Conservation (phyloP, 768 basidiomycete species). For the Mycena leptocephala region DNA sequence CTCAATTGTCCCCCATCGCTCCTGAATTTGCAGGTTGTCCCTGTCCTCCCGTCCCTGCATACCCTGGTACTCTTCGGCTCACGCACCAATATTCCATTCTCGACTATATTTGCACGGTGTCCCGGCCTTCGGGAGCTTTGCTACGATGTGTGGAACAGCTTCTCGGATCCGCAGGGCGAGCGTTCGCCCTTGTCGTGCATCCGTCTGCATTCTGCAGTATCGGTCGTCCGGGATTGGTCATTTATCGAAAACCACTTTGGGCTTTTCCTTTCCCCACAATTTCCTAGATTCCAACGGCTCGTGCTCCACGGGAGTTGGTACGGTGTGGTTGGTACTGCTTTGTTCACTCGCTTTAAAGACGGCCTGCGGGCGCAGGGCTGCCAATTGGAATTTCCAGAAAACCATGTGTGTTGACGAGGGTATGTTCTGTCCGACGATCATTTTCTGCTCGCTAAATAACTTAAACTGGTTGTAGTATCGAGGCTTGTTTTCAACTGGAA, state of each 20-base stretch:
- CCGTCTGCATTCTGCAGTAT: neutral
- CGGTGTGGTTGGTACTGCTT: neutral
- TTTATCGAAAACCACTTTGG: neutral
- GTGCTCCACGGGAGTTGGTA: neutral
- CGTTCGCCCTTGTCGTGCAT: neutral
- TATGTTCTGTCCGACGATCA: neutral
- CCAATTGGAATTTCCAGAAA: neutral
- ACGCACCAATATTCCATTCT: neutral
- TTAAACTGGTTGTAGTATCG: no score
- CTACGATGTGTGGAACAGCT: neutral
- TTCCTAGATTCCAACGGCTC: neutral
- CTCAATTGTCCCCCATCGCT: neutral
- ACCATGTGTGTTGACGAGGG: neutral
- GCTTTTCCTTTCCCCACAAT: neutral
- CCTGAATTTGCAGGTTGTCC: neutral
- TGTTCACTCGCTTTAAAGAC: neutral
- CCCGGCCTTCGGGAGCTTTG: constrained; percentile 19
- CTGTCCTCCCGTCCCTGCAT: neutral
- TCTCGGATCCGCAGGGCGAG: neutral
- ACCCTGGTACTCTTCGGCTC: constrained; percentile 3
- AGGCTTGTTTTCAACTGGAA: no score
- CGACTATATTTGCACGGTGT: constrained; percentile 2
- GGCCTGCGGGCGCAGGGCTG: neutral
- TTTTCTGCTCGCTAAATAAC: neutral
- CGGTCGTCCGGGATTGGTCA: neutral